Percentiles rank a stretch among this genome's conserved stretches.
Evolutionary conservation across 2,329 filamentous ascomycete genomes (phyloP).

Genomic region (Cadophora malorum): DNA sequence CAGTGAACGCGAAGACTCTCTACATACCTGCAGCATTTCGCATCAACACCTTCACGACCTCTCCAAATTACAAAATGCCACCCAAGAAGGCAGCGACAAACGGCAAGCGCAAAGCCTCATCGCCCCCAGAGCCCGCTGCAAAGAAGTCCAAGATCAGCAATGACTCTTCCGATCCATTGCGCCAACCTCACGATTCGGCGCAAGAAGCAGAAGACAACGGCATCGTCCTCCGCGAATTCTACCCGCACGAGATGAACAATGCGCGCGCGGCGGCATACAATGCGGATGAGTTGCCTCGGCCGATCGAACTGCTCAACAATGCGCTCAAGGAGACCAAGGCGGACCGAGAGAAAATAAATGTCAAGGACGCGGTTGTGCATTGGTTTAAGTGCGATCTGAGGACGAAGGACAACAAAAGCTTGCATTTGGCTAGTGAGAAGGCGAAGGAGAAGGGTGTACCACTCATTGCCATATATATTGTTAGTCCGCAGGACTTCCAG

Average conservation of each 20-base stretch:
- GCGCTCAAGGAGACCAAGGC: slow-evolving; percentile 66
- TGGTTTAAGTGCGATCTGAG: slow-evolving; percentile 91
- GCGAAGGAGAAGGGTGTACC: slow-evolving; percentile 74
- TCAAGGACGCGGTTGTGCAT: slow-evolving; percentile 74
- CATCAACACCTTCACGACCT: slow-evolving; percentile 24
- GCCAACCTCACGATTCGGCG: slow-evolving; percentile 41
- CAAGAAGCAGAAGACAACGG: slow-evolving; percentile 57
- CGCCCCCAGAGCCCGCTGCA: neutral
- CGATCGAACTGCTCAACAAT: slow-evolving; percentile 70
- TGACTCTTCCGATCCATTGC: slow-evolving; percentile 33
- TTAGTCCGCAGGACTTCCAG: slow-evolving; percentile 84
- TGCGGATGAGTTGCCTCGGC: slow-evolving; percentile 70
- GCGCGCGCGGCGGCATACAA: slow-evolving; percentile 77
- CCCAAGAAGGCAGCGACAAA: slow-evolving; percentile 33
- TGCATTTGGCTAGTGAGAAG: slow-evolving; percentile 69
- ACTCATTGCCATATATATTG: slow-evolving; percentile 77
- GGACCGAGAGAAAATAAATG: slow-evolving; percentile 57
- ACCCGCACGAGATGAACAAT: slow-evolving; percentile 86
- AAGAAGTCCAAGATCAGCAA: slow-evolving; percentile 39
- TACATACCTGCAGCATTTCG: neutral
- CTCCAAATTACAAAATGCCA: slow-evolving; percentile 32
- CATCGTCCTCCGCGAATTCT: slow-evolving; percentile 76
- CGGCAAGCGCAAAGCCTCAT: slow-evolving; percentile 40
- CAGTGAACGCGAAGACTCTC: neutral
- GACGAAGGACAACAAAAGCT: slow-evolving; percentile 72